Base-by-base conservation (phyloP, 495 filamentous ascomycete genomes). In the Chaetomium cochliodes region DNA sequence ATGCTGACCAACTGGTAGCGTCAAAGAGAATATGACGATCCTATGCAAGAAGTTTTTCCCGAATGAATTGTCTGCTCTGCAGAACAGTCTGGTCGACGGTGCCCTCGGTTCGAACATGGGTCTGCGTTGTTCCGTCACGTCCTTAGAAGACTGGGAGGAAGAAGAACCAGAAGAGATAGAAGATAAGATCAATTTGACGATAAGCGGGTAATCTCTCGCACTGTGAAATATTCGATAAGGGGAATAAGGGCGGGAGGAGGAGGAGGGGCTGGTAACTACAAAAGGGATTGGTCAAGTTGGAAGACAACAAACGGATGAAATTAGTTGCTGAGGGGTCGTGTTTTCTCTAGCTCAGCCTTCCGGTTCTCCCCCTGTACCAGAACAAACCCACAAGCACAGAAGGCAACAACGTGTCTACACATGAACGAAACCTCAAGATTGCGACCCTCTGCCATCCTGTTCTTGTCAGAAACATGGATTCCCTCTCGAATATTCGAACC, bases 31-130 rank as follows among this genome's bases (percentile, higher is more conserved):
- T 26, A 65, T 65, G 57, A 54, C 39, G 1, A 33, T 55, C 37
- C 26, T 65, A 5, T 65, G 63, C 26, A 46, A 60, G 8, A 65
- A 60, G 37, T 56, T 55, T 15, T 65, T 52, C 16, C 59, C 59
- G 13, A 28, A 53, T 5, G 59, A 61, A 12, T 22, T 52, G 28
- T 20, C 47, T 18, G 59, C 47, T 28, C 20, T 61, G 47, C 47
- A 61, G 30, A 51, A 50, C 26, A 39, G 58, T 18, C n/a, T 60
- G 46, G 16, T 37, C 13, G 13, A 8, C 11, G 25, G 13, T 20
- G 13, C 23, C 22, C 8, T 49, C 18, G 23, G 44, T 18, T n/a
- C 58, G n/a, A 50, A 50, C 25, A 2, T 3, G 18, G 26, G 57
- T 20, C 25, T 59, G 57, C 57, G 57, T 5, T 42, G 57, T 20